phyloP scores from a whole-genome alignment of 805 yeast genomes.

The Saccharomycopsis fodiens region DNA sequence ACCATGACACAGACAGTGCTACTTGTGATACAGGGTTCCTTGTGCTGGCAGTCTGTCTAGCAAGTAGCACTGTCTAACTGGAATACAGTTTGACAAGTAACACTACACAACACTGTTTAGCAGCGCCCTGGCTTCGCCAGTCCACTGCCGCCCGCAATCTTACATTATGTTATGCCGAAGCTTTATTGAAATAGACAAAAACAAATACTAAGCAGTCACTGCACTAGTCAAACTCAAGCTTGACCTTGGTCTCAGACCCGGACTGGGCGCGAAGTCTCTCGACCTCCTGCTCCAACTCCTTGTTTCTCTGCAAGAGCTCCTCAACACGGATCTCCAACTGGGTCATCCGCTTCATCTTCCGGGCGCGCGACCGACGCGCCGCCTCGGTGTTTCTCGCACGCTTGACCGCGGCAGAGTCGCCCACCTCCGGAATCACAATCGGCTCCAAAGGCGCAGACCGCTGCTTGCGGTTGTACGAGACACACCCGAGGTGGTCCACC shows the following conservation, averaged over 20 bases:
- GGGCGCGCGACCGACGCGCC: conserved; percentile 90
- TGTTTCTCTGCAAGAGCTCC: conserved; percentile 50
- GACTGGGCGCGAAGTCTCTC: conserved; percentile 47
- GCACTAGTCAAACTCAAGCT: conserved; percentile 5
- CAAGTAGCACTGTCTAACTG: too few relatives aligned
- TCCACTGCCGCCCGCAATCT: too few relatives aligned
- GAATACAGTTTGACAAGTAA: too few relatives aligned
- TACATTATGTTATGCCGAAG: too few relatives aligned
- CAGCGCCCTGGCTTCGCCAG: too few relatives aligned
- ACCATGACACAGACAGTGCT: too few relatives aligned
- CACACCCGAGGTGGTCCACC: conserved; percentile 67
- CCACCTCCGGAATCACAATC: conserved; percentile 43
- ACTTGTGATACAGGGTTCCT: too few relatives aligned
- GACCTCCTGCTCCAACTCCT: conserved; percentile 56
- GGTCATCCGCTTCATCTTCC: conserved; percentile 81
- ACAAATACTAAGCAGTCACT: too few relatives aligned
- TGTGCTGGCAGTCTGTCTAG: too few relatives aligned
- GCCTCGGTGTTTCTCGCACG: conserved; percentile 96
- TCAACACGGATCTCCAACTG: conserved; percentile 78
- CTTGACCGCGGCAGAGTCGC: conserved; percentile 69
- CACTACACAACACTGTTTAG: too few relatives aligned
- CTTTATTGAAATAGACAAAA: too few relatives aligned
- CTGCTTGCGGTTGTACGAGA: conserved; percentile 71
- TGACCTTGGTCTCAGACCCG: conserved; percentile 19
- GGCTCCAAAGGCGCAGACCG: conserved; percentile 68